phyloP scores from a whole-genome alignment of 2,329 filamentous ascomycete genomes.

The Waltergamsia citrina region DNA sequence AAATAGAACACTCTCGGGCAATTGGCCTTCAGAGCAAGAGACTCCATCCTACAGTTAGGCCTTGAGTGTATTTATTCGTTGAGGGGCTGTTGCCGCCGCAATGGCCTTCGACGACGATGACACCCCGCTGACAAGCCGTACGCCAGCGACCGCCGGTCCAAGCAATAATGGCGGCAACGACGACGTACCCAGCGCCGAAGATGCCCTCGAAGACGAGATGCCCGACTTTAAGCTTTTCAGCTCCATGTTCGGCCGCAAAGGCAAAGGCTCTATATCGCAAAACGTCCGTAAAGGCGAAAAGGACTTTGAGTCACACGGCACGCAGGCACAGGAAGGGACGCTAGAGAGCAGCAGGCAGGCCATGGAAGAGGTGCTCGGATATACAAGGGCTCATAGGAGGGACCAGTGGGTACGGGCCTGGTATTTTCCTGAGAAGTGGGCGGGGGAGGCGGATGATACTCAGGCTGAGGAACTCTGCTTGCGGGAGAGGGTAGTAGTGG shows the following conservation, averaged over 20 bases:
- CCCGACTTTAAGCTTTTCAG: conserved; percentile 77
- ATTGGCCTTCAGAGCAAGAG: no score
- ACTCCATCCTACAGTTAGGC: neutral
- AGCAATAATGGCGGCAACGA: conserved; percentile 9
- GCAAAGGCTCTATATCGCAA: conserved; percentile 41
- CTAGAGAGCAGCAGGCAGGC: conserved; percentile 76
- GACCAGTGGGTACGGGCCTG: conserved; percentile 59
- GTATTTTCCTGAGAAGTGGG: conserved; percentile 58
- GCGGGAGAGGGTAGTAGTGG: conserved; percentile 48
- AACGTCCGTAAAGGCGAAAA: conserved; percentile 90
- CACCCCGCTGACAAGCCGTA: conserved; percentile 16
- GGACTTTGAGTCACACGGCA: conserved; percentile 92
- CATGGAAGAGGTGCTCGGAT: conserved; percentile 79
- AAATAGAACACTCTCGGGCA: no score
- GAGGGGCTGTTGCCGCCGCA: neutral
- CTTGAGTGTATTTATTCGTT: neutral
- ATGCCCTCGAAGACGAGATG: conserved; percentile 65
- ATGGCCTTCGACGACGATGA: conserved; percentile 38
- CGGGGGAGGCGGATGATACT: conserved; percentile 13
- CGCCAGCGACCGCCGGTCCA: neutral
- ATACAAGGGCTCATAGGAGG: conserved; percentile 64
- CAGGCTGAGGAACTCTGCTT: conserved; percentile 19
- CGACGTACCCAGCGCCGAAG: conserved; percentile 29
- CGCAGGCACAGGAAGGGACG: conserved; percentile 65
- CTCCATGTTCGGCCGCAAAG: conserved; percentile 36